phyloP scores from a whole-genome alignment of 805 yeast genomes.

The Candida tibetensis region DNA sequence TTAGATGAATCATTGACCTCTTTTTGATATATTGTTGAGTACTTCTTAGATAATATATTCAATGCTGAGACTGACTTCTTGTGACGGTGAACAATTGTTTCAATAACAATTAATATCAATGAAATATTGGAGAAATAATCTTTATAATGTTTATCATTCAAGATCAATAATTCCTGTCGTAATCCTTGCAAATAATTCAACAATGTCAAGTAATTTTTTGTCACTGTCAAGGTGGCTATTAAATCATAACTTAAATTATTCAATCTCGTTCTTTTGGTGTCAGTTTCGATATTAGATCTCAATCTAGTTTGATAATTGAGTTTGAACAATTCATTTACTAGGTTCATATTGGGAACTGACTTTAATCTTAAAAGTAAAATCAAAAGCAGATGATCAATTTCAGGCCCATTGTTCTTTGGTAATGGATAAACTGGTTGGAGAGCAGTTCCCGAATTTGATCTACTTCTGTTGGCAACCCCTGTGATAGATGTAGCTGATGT shows the following conservation, averaged over 20 bases:
- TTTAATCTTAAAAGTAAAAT: constrained; percentile 39
- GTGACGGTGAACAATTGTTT: constrained; percentile 1
- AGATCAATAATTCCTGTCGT: constrained; percentile 14
- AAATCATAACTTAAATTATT: constrained; percentile 33
- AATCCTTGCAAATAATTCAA: constrained; percentile 25
- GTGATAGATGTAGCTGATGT: not conserved
- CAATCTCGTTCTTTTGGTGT: constrained; percentile 17
- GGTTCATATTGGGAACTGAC: constrained; percentile 38
- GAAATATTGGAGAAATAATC: constrained; percentile 22
- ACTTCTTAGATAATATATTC: not conserved
- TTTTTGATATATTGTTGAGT: not conserved
- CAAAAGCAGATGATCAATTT: constrained; percentile 26
- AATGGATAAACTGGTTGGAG: constrained; percentile 29
- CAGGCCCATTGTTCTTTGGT: constrained; percentile 33
- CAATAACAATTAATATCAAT: constrained; percentile 17
- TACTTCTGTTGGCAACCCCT: not conserved
- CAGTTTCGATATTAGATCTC: constrained; percentile 8
- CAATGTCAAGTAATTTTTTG: constrained; percentile 28
- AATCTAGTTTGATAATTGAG: constrained; percentile 31
- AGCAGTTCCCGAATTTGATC: constrained; percentile 1
- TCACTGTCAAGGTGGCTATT: constrained; percentile 27
- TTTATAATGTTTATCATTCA: constrained; percentile 1
- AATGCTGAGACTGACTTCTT: not conserved
- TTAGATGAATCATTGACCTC: constrained; percentile 8
- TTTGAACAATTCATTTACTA: constrained; percentile 45